These are phyloP conservation scores for Abrus pulchellus DNA, from an alignment of 306 rosid genomes.

Conservation along the genomic window DNA sequence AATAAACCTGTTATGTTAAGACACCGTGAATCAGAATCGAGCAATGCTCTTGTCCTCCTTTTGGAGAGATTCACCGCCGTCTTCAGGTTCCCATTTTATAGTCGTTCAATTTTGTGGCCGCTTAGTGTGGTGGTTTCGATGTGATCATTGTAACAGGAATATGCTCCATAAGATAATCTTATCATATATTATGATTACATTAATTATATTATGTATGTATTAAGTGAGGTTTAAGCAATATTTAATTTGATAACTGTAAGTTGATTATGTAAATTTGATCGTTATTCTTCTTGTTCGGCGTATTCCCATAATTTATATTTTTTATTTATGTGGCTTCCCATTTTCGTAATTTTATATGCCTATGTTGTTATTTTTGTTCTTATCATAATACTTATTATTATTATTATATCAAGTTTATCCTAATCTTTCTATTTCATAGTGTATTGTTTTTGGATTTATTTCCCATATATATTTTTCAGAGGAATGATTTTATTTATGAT, in stretches of 20 bases:
- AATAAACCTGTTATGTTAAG: not conserved
- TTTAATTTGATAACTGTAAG: not conserved
- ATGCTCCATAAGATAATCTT: not conserved
- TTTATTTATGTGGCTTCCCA: not conserved
- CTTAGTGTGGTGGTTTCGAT: not conserved
- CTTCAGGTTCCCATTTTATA: not conserved
- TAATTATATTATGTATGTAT: too few species aligned
- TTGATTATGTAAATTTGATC: not conserved
- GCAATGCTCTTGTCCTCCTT: not conserved
- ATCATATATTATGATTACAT: too few species aligned
- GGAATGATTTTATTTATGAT: not conserved
- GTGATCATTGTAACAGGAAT: not conserved
- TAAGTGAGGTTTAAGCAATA: too few species aligned
- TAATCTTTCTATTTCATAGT: too few species aligned
- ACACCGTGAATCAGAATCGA: not conserved
- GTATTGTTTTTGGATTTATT: too few species aligned
- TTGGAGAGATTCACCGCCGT: not conserved
- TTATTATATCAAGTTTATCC: too few species aligned
- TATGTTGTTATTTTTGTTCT: too few species aligned
- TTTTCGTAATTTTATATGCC: not conserved
- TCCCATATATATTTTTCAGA: not conserved
- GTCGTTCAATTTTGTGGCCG: not conserved
- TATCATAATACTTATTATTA: too few species aligned
- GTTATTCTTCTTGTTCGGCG: not conserved
- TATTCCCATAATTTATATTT: not conserved